Evolutionary conservation across 2,329 filamentous ascomycete genomes (phyloP), one percentile per base, ranked within the genome.

Genomic region (Rhinocladiella mackenziei): DNA sequence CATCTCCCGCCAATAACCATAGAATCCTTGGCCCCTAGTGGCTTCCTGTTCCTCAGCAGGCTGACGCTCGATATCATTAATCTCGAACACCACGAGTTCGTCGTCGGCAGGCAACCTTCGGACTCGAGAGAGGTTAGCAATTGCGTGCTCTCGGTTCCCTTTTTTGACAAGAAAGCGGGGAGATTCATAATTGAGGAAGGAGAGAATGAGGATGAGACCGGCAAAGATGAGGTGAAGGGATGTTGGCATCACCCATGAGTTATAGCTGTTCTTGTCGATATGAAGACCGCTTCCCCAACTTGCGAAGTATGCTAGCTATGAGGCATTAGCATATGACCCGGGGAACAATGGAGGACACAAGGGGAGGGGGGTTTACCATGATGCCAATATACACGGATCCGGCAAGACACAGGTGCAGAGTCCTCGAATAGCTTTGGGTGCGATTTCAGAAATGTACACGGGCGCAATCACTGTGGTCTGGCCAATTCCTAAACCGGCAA

Each of bases 191-290:
- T 83, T 77, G 55, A 84, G 75, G 61, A 86, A 82, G 8, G 79
- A 84, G 10, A 89, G 71, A 43, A 78, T 56, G 58, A 86, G 76
- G 60, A 89, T 87, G 48, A 89, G 65, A 3, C 77, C 77, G 2
- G 84, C 81, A 58, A 89, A 88, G 59, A 88, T 88, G 62, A 91
- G 71, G 60, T 91, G 85, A 45, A 89, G 70, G 54, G 79, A 81
- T 30, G 83, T 87, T 0, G 86, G 85, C 0, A 87, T 76, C 31
- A 84, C 73, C 76, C 76, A 73, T 42, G 65, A 61, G 5, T 58
- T 55, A 14, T 61, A 58, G n/a, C 69, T 68, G 45, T 63, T 61
- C 31, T 68, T 60, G 13, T 70, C 69, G 52, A 75, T 71, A 56
- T 78, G 69, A 17, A 77, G 61, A 18, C 71, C 67, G n/a, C 68